phyloP scores from a whole-genome alignment of 2,329 filamentous ascomycete genomes.

The Colletotrichum sansevieriae region DNA sequence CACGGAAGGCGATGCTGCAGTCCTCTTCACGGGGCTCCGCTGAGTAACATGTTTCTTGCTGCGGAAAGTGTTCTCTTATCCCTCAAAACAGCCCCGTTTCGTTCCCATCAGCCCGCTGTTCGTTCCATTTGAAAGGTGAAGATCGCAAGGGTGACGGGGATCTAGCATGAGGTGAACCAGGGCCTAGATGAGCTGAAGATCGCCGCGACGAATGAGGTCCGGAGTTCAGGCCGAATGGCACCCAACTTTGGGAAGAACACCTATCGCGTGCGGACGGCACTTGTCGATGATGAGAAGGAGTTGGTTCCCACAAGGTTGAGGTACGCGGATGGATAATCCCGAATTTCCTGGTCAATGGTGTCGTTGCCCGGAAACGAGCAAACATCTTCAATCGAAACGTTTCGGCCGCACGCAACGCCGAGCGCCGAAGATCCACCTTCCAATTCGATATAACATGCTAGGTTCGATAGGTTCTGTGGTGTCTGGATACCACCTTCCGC shows the following conservation, averaged over 20 bases:
- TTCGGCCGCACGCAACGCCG: too few species aligned
- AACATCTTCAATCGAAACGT: too few species aligned
- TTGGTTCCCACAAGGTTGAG: conserved; percentile 23
- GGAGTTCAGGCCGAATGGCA: conserved; percentile 24
- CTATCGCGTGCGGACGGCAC: conserved; percentile 10
- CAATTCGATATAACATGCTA: background rate
- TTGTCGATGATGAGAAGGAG: conserved; percentile 1
- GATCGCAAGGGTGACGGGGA: conserved; percentile 28
- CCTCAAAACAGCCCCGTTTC: conserved; percentile 18
- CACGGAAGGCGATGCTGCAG: background rate
- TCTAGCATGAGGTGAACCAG: conserved; percentile 26
- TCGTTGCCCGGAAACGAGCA: too few species aligned
- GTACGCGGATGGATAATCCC: conserved; percentile 6
- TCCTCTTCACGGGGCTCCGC: conserved; percentile 1
- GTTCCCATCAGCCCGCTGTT: conserved; percentile 26
- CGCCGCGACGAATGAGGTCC: conserved; percentile 13
- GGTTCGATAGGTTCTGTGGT: background rate
- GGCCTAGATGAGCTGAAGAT: conserved; percentile 26
- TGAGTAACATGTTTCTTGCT: conserved; percentile 19
- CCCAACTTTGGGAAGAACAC: conserved; percentile 5
- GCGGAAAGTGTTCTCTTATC: background rate
- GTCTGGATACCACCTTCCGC: too few species aligned
- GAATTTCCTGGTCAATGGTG: too few species aligned
- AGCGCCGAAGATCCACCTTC: too few species aligned
- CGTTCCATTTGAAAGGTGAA: conserved; percentile 20